phyloP scores from a whole-genome alignment of 768 basidiomycete species.

The Suillus lakei region DNA sequence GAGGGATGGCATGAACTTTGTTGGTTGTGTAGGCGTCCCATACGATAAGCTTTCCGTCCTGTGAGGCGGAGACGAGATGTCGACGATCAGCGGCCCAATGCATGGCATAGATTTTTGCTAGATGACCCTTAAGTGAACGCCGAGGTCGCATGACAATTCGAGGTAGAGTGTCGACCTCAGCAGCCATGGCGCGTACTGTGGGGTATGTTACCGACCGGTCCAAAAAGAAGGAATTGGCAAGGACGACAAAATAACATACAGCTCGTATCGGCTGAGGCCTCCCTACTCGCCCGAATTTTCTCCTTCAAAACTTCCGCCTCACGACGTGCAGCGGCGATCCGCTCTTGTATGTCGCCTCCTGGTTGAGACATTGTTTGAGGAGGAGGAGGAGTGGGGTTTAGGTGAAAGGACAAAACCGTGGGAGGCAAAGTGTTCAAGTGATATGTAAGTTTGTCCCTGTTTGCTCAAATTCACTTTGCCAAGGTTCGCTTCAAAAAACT shows the following conservation, averaged over 20 bases:
- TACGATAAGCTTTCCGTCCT: conserved; percentile 98
- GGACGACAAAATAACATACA: conserved; percentile 57
- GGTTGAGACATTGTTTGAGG: conserved; percentile 69
- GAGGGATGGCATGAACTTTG: conserved; percentile 98
- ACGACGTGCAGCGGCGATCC: conserved; percentile 94
- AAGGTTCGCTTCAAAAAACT: conserved; percentile 1
- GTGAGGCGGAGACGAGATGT: conserved; percentile 98
- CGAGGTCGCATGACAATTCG: conserved; percentile 97
- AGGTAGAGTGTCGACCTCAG: conserved; percentile 93
- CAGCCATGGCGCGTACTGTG: conserved; percentile 96
- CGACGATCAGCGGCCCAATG: conserved; percentile 98
- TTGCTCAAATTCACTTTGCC: background rate
- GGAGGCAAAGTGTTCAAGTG: conserved; percentile 3
- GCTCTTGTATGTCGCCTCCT: conserved; percentile 85
- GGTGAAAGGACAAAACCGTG: conserved; percentile 9
- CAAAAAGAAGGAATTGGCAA: conserved; percentile 7
- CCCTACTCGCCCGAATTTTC: conserved; percentile 96
- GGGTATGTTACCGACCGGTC: conserved; percentile 20
- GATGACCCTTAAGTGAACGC: conserved; percentile 93
- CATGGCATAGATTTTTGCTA: conserved; percentile 99
- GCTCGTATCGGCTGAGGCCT: conserved; percentile 97
- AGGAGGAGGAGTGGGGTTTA: conserved; percentile 4
- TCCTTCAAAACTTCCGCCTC: conserved; percentile 98
- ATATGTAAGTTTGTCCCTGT: conserved; percentile 9
- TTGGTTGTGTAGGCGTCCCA: conserved; percentile 99